Conservation (phyloP, 228 moss, liverwort and hornwort genomes). For the Sphagnum fallax region DNA sequence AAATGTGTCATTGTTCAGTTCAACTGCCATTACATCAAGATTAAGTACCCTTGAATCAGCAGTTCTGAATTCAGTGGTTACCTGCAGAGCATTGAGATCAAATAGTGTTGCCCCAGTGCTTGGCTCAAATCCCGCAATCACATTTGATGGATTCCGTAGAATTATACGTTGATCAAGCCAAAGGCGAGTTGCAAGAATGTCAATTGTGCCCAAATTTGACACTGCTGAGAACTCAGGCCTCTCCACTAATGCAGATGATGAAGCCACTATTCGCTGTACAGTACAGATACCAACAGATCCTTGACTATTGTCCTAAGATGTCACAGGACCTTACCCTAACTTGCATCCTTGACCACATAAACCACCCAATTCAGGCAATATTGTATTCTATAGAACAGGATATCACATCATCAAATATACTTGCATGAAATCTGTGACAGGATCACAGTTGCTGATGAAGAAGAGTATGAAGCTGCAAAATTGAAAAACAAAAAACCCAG, state of each 20-base stretch:
- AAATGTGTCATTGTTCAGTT: not conserved
- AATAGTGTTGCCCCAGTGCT: constrained; percentile 59
- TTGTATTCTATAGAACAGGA: too few species aligned
- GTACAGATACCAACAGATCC: not conserved
- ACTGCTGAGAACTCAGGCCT: constrained; percentile 48
- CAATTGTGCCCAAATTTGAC: constrained; percentile 48
- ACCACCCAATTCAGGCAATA: too few species aligned
- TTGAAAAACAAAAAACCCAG: too few species aligned
- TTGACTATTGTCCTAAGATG: not conserved
- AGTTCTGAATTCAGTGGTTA: constrained; percentile 1
- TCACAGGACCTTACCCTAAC: not conserved
- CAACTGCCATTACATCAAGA: not conserved
- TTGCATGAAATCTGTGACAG: too few species aligned
- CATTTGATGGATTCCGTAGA: constrained; percentile 54
- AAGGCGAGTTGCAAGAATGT: constrained; percentile 51
- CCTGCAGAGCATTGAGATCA: constrained; percentile 47
- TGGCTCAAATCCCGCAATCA: constrained; percentile 62
- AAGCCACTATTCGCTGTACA: constrained; percentile 44
- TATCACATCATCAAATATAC: too few species aligned
- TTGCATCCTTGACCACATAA: not conserved
- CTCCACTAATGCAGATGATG: constrained; percentile 41
- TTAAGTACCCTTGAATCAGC: not conserved
- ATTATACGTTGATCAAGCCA: constrained; percentile 50
- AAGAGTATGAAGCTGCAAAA: too few species aligned
- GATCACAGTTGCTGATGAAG: too few species aligned